A percentile compares a stretch with the other conserved stretches of the same genome.
These are phyloP conservation scores for Coemansia aciculifera DNA, from an alignment of 192 early-diverging fungal genomes.

Conservation along the genomic window DNA sequence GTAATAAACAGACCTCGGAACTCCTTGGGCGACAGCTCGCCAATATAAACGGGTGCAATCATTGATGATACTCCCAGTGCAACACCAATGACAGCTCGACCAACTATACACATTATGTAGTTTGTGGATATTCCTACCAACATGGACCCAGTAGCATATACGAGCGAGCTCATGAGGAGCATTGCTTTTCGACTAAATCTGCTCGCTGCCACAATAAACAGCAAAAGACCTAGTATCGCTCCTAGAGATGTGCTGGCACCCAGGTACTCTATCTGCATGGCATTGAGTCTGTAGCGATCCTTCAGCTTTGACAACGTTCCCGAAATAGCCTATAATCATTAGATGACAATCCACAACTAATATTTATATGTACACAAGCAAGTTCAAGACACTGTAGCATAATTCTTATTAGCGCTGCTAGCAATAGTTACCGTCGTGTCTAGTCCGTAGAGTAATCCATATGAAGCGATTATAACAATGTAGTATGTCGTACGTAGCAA, in stretches of 20 bases:
- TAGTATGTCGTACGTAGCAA: constrained; percentile 21
- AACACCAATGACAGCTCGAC: constrained; percentile 22
- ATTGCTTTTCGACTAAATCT: constrained; percentile 13
- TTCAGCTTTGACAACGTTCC: constrained; percentile 20
- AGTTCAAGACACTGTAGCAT: not conserved
- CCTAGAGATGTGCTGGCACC: constrained; percentile 28
- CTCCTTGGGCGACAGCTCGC: constrained; percentile 39
- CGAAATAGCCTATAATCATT: constrained; percentile 17
- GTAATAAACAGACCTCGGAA: constrained; percentile 31
- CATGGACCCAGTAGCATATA: constrained; percentile 15
- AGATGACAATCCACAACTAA: not conserved
- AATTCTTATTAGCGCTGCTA: too few species aligned
- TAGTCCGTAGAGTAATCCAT: constrained; percentile 33
- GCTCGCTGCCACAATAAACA: constrained; percentile 11
- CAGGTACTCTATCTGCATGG: constrained; percentile 26
- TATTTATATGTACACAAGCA: not conserved
- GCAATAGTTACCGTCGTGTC: constrained; percentile 33
- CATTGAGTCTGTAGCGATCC: constrained; percentile 1
- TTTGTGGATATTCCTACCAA: constrained; percentile 15
- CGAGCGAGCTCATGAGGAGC: constrained; percentile 13
- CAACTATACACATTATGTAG: constrained; percentile 18
- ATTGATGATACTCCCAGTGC: constrained; percentile 29
- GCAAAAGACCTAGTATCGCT: constrained; percentile 25
- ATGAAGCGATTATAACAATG: constrained; percentile 15
- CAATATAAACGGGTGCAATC: constrained; percentile 34